Conservation (phyloP, 2,329 filamentous ascomycete genomes). For the Huntiella decipiens region DNA sequence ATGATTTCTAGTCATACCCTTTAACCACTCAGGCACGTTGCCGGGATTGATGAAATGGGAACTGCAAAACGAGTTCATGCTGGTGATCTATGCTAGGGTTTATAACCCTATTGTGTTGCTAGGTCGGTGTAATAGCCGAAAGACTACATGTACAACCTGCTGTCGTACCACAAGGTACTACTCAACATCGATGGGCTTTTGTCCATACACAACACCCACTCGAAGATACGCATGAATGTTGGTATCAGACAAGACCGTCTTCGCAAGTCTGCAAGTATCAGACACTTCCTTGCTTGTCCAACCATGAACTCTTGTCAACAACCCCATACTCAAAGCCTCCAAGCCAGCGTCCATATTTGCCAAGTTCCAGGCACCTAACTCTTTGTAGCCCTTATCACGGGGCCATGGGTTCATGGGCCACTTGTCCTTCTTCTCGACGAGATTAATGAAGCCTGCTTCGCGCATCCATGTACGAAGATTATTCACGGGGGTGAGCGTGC, state of each 20-base stretch:
- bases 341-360: slow-evolving; percentile 11
- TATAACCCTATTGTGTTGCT: too few species aligned
- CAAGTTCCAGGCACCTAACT: slow-evolving; percentile 17
- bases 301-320: slow-evolving; percentile 14
- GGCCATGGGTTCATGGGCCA: background rate
- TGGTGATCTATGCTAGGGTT: too few species aligned
- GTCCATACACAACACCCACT: background rate
- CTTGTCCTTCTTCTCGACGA: background rate
- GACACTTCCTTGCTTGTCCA: slow-evolving; percentile 13
- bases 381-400: slow-evolving; percentile 13
- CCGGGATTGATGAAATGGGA: background rate
- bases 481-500: background rate
- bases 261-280: slow-evolving; percentile 12
- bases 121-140: too few species aligned
- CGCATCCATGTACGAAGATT: background rate
- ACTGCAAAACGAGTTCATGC: too few species aligned
- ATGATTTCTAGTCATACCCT: slow-evolving; percentile 11
- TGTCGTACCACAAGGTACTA: background rate
- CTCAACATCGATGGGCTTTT: background rate
- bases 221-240: slow-evolving; percentile 14
- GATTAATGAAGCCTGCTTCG: background rate
- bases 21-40: slow-evolving; percentile 10
- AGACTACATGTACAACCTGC: too few species aligned
- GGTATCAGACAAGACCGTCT: slow-evolving; percentile 13
- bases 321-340: slow-evolving; percentile 14